A percentile compares a stretch with the other conserved stretches of the same genome.
Evolutionary conservation across 257 asterid species (phyloP).

Genomic region (Nicotiana undulata): DNA sequence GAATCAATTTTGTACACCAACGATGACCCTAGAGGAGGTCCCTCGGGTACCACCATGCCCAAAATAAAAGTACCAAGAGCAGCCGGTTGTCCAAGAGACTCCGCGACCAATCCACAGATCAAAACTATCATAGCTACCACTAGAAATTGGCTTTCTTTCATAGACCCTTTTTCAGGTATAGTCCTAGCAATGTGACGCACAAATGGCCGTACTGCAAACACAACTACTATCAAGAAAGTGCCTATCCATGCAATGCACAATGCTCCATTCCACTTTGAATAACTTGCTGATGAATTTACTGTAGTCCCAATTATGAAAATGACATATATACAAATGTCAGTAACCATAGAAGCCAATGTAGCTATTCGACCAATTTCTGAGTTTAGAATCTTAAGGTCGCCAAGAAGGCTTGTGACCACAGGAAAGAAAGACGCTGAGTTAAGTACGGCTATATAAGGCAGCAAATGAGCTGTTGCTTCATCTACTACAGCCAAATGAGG

Average conservation of each 20-base stretch:
- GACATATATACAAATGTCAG: conserved; percentile 31
- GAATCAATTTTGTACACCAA: conserved; percentile 30
- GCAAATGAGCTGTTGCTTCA: neutral
- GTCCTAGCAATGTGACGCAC: conserved; percentile 15
- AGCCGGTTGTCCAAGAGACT: conserved; percentile 44
- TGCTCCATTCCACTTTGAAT: neutral
- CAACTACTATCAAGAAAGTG: neutral
- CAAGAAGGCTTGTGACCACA: conserved; percentile 37
- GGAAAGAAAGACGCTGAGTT: conserved; percentile 44
- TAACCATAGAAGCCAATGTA: conserved; percentile 32
- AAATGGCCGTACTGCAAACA: conserved; percentile 25
- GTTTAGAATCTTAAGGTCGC: conserved; percentile 56
- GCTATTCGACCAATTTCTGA: conserved; percentile 57
- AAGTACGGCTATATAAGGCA: conserved; percentile 22
- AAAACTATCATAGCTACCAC: conserved; percentile 20
- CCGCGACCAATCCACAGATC: conserved; percentile 26
- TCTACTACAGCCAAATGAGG: conserved; percentile 7
- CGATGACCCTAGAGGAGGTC: conserved; percentile 41
- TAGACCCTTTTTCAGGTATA: conserved; percentile 30
- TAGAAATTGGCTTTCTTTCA: conserved; percentile 44
- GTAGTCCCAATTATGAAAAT: conserved; percentile 3
- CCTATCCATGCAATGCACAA: conserved; percentile 3
- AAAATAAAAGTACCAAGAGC: conserved; percentile 39
- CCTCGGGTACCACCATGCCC: conserved; percentile 39
- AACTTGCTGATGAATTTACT: neutral